A percentile compares a stretch with the other conserved stretches of the same genome.
phyloP scores from a whole-genome alignment of 768 basidiomycete genomes.

The Tricholomella constricta region DNA sequence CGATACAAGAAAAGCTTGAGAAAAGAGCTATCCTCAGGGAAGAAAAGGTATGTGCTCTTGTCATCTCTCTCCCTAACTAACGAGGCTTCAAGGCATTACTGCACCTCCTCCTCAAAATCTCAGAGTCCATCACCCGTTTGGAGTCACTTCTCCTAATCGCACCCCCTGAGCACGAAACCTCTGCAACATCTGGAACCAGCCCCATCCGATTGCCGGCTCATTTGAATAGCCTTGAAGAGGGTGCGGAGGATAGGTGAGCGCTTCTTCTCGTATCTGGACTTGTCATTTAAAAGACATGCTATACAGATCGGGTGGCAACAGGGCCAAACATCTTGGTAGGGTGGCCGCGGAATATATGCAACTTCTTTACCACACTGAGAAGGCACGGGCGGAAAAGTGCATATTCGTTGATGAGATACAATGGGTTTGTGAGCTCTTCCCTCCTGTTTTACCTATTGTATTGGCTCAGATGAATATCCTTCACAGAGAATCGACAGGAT shows the following conservation, averaged over 20 bases:
- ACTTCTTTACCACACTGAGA: conserved; percentile 84
- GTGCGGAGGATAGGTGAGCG: conserved; percentile 44
- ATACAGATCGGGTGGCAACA: conserved; percentile 57
- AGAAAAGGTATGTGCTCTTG: conserved; percentile 63
- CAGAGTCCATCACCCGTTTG: conserved; percentile 86
- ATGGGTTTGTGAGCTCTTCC: conserved; percentile 61
- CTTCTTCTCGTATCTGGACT: background rate
- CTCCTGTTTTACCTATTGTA: background rate
- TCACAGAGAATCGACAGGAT: conserved; percentile 82
- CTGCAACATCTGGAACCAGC: conserved; percentile 34
- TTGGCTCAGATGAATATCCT: conserved; percentile 8
- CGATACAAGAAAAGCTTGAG: conserved; percentile 76
- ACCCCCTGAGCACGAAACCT: conserved; percentile 47
- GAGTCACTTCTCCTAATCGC: conserved; percentile 82
- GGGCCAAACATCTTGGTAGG: conserved; percentile 79
- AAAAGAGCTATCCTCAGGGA: conserved; percentile 78
- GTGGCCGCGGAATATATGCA: conserved; percentile 93
- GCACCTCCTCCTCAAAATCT: conserved; percentile 87
- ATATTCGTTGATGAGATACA: conserved; percentile 81
- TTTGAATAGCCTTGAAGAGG: conserved; percentile 40
- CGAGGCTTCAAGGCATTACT: conserved; percentile 62
- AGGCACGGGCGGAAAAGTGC: conserved; percentile 77
- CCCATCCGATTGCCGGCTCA: conserved; percentile 36
- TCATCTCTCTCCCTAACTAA: conserved; percentile 3
- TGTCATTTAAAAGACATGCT: background rate